Evolutionary conservation across 139 green algal species (phyloP), one percentile per base, ranked within the genome.

Genomic region (Chlamydomonas sp.): DNA sequence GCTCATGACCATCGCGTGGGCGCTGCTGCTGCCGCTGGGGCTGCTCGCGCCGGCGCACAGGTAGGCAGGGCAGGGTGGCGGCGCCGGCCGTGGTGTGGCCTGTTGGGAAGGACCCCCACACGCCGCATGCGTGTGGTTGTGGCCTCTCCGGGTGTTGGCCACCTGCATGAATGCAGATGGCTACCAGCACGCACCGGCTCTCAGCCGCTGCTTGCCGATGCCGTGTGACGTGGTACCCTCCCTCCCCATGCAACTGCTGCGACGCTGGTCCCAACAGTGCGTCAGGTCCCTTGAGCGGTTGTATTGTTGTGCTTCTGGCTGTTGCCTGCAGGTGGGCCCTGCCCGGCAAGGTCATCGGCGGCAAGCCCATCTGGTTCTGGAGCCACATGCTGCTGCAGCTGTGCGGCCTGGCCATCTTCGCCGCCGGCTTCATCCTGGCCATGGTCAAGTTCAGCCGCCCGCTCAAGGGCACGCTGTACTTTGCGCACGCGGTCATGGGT

Each of bases 11-110:
- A 62, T 81, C 62, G 83, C 83, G 9, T 88, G 83, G 83, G 83
- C 81, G 73, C 83, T 88, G 83, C 62, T 88, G 73, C 63, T 88
- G 72, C 83, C 83, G 15, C 83, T 88, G 6, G 83, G 83, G 0
- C 73, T 71, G 16, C 73, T 88, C 59, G 71, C 69, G n/a, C 69
- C 81, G 8, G 72, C 81, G 61, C 81, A 86, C 81, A 79, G 81
- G 81, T 86, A 49, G 31, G 31, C 31, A 49, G 31, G 31, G 31
- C 31, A 49, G 31, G 31, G 31, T 49, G 31, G 31, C 31, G 31
- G 63, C 57, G 75, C 10, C 4, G 4, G 20, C 73, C n/a, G 14
- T 12, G 15, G 69, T 16, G 14, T 16, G 69, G 5, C 10, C 12
- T 12, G 12, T 12, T 71, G 10, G 10, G 10, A 71, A 71, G 14